phyloP scores from a whole-genome alignment of 2,329 filamentous ascomycete species.

The Cladorrhinum sp. region DNA sequence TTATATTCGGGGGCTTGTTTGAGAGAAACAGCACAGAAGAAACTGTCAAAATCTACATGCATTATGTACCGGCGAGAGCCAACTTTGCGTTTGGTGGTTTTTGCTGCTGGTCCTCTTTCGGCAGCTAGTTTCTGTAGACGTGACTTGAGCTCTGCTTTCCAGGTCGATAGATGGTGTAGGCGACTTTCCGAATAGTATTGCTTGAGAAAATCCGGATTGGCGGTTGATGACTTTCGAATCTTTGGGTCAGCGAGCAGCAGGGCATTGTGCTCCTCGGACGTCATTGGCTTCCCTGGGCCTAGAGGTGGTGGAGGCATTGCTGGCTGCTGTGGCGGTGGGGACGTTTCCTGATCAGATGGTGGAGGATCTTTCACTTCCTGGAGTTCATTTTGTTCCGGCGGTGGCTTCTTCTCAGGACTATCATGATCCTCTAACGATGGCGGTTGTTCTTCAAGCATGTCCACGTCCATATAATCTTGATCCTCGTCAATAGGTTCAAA shows the following conservation, averaged over 20 bases:
- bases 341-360: not conserved
- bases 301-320: not conserved
- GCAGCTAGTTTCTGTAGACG: constrained; percentile 77
- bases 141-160: constrained; percentile 93
- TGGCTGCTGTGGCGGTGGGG: not conserved
- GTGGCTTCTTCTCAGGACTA: not conserved
- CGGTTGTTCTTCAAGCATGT: constrained; percentile 23
- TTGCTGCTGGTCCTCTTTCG: constrained; percentile 55
- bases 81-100: constrained; percentile 50
- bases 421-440: not conserved
- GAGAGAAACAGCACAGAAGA: constrained; percentile 89
- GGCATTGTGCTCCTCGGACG: constrained; percentile 90
- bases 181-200: constrained; percentile 95
- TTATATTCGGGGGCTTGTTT: constrained; percentile 72
- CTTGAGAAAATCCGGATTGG: constrained; percentile 88
- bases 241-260: constrained; percentile 78
- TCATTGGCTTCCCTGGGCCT: constrained; percentile 45
- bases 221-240: constrained; percentile 82
- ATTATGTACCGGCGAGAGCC: constrained; percentile 78
- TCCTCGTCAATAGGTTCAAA: constrained; percentile 41
- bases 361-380: not conserved
- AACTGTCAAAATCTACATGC: constrained; percentile 97
- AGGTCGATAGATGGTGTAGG: constrained; percentile 89
- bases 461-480: constrained; percentile 39
- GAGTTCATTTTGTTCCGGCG: not conserved